These are phyloP conservation scores for Aureobasidium vineae DNA, from an alignment of 2,329 filamentous ascomycete species.

Conservation along the genomic window DNA sequence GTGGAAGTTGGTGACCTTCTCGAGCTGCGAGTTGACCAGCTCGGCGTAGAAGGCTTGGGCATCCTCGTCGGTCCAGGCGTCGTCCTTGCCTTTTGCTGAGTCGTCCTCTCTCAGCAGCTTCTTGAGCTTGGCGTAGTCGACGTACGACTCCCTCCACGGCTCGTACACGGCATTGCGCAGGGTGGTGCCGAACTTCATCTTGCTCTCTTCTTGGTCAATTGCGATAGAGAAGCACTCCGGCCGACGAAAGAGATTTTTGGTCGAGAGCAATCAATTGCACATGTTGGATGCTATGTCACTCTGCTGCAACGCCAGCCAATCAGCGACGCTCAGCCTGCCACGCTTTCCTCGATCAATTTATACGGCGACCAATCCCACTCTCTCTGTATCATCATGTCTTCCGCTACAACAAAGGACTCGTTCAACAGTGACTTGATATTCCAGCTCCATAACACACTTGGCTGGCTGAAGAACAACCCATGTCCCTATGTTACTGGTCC, in stretches of 20 bases:
- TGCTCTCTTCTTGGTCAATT: slow-evolving; percentile 41
- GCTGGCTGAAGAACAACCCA: slow-evolving; percentile 45
- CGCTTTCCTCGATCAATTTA: background rate
- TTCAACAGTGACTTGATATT: slow-evolving; percentile 35
- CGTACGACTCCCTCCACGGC: slow-evolving; percentile 91
- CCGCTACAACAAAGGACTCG: background rate
- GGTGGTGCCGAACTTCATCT: slow-evolving; percentile 92
- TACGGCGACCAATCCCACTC: background rate
- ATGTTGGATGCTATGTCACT: background rate
- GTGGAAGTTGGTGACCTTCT: slow-evolving; percentile 92
- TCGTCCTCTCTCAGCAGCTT: slow-evolving; percentile 77
- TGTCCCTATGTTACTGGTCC: slow-evolving; percentile 53
- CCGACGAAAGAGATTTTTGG: background rate
- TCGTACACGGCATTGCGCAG: slow-evolving; percentile 74
- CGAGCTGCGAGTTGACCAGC: slow-evolving; percentile 88
- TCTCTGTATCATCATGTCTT: slow-evolving; percentile 5
- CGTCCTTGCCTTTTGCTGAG: slow-evolving; percentile 50
- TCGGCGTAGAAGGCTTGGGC: slow-evolving; percentile 94
- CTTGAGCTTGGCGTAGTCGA: slow-evolving; percentile 95
- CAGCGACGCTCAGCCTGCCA: background rate
- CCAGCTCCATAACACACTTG: slow-evolving; percentile 46
- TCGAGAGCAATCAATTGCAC: background rate
- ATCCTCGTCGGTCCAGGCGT: slow-evolving; percentile 87
- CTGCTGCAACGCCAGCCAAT: slow-evolving; percentile 10
- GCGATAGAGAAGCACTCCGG: background rate